A percentile compares a stretch with the other conserved stretches of the same genome.
phyloP scores from a whole-genome alignment of 169 alveolate genomes.

The Eimeria zaria region DNA sequence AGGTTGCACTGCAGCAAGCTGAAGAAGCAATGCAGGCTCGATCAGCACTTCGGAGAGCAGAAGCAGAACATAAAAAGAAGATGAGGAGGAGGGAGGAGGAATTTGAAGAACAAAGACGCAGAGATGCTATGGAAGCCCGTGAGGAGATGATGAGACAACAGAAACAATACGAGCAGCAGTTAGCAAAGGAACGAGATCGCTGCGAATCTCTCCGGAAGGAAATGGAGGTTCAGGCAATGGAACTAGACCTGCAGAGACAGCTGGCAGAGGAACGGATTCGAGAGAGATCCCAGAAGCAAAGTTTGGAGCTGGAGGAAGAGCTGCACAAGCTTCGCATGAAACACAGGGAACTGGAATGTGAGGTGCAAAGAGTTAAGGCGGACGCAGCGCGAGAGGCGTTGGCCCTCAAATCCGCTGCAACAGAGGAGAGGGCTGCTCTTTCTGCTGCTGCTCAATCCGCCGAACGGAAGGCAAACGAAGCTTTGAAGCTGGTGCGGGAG shows the following conservation, averaged over 20 bases:
- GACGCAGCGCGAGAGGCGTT: constrained; percentile 66
- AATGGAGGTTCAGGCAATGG: constrained; percentile 70
- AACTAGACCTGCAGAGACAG: constrained; percentile 57
- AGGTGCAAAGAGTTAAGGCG: constrained; percentile 2
- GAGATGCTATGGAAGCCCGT: constrained; percentile 42
- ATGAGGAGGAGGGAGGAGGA: constrained; percentile 66
- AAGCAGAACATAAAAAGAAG: constrained; percentile 61
- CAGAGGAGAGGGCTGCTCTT: constrained; percentile 33
- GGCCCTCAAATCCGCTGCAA: constrained; percentile 68
- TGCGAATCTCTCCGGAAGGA: constrained; percentile 69
- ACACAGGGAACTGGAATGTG: constrained; percentile 58
- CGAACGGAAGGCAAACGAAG: constrained; percentile 58
- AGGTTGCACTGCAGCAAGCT: constrained; percentile 63
- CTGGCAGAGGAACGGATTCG: constrained; percentile 43
- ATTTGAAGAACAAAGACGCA: constrained; percentile 61
- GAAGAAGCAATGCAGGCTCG: constrained; percentile 74
- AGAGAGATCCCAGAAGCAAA: constrained; percentile 19
- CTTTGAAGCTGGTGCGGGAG: constrained; percentile 30
- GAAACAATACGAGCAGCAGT: constrained; percentile 66
- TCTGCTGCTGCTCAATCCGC: constrained; percentile 74
- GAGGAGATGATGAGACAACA: constrained; percentile 51
- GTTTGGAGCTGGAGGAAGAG: constrained; percentile 60
- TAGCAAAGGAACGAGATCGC: constrained; percentile 53
- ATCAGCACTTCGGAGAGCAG: constrained; percentile 36
- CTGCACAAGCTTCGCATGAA: constrained; percentile 48